Percentiles rank a stretch among this genome's conserved stretches.
phyloP scores from a whole-genome alignment of 1,139 yeast species.

The Lodderomyces oxycetoniae region DNA sequence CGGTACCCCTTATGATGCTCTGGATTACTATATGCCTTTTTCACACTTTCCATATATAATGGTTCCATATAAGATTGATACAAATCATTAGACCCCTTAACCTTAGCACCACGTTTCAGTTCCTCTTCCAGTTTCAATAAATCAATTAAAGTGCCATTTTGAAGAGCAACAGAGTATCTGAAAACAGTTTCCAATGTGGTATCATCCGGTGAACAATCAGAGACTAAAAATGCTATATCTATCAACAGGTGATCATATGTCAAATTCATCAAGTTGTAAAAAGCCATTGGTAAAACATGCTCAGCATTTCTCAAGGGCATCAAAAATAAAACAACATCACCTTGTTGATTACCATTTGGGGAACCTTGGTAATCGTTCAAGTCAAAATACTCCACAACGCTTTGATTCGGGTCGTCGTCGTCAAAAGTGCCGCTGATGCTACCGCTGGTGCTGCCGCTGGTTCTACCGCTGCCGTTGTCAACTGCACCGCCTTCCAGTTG shows the following conservation, averaged over 20 bases:
- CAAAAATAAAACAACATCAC: slow-evolving; percentile 64
- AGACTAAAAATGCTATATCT: slow-evolving; percentile 79
- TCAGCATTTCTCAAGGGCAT: slow-evolving; percentile 84
- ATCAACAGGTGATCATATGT: slow-evolving; percentile 79
- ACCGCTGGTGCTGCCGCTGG: slow-evolving; percentile 5
- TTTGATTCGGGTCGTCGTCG: slow-evolving; percentile 21
- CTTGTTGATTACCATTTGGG: slow-evolving; percentile 47
- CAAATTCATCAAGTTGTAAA: slow-evolving; percentile 77
- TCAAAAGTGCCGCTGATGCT: slow-evolving; percentile 9
- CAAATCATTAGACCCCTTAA: slow-evolving; percentile 54
- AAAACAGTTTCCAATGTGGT: slow-evolving; percentile 64
- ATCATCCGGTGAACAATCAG: slow-evolving; percentile 78
- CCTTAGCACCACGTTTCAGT: slow-evolving; percentile 20
- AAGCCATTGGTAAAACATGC: slow-evolving; percentile 73
- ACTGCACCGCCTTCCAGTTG: slow-evolving; percentile 1
- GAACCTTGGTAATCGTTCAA: slow-evolving; percentile 54
- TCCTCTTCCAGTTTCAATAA: slow-evolving; percentile 42
- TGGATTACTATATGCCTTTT: slow-evolving; percentile 57
- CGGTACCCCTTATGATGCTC: slow-evolving; percentile 56
- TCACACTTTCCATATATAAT: slow-evolving; percentile 53
- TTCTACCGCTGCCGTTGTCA: neutral
- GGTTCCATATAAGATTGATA: slow-evolving; percentile 68
- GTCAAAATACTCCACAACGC: slow-evolving; percentile 56
- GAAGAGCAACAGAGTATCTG: slow-evolving; percentile 62
- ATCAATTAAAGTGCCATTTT: slow-evolving; percentile 61